phyloP scores from a whole-genome alignment of 78 protist genomes.

The Trichosphaerium sp. region DNA sequence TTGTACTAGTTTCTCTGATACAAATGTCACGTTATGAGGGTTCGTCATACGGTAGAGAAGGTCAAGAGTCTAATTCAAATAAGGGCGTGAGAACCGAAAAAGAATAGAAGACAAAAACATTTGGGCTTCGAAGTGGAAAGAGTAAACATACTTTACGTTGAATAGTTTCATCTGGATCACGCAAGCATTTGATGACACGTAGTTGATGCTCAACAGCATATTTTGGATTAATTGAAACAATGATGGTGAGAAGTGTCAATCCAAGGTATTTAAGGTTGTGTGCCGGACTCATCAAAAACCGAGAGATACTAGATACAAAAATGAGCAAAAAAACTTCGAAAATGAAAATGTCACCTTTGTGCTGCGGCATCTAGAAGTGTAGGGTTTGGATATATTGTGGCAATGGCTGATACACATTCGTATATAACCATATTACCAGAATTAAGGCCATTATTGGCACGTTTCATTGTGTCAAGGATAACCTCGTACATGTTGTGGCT shows the following conservation, averaged over 20 bases:
- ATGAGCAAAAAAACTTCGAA: too few species aligned
- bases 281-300: slow-evolving; percentile 50
- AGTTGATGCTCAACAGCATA: slow-evolving; percentile 55
- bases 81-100: too few species aligned
- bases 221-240: slow-evolving; percentile 53
- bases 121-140: too few species aligned
- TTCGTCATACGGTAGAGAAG: slow-evolving; percentile 69
- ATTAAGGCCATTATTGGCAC: slow-evolving; percentile 56
- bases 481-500: slow-evolving; percentile 40
- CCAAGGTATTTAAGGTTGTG: slow-evolving; percentile 73
- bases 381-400: slow-evolving; percentile 61
- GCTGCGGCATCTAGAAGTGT: slow-evolving; percentile 58
- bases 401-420: slow-evolving; percentile 66
- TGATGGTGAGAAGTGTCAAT: slow-evolving; percentile 59
- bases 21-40: slow-evolving; percentile 38
- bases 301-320: too few species aligned
- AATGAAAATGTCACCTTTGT: too few species aligned
- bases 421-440: slow-evolving; percentile 63
- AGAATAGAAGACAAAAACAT: too few species aligned
- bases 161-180: slow-evolving; percentile 59
- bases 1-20: slow-evolving; percentile 19
- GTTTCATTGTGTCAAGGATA: slow-evolving; percentile 29
- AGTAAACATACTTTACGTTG: too few species aligned
- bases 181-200: slow-evolving; percentile 71
- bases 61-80: slow-evolving; percentile 59